Conservation (phyloP, 2,329 filamentous ascomycete species). For the Didymellaceae sp. region DNA sequence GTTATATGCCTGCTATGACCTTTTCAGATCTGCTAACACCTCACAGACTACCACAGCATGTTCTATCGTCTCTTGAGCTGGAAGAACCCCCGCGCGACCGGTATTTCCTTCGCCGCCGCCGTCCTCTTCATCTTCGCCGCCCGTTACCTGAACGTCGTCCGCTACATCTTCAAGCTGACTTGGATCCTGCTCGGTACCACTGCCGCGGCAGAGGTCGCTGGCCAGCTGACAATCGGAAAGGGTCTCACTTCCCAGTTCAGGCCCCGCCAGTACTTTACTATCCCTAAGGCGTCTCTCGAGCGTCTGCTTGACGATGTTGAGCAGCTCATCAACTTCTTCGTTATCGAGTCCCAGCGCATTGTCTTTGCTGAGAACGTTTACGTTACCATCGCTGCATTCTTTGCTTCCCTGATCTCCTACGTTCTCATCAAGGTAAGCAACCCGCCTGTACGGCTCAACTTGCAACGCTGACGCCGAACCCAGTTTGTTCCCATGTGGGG, state of each 20-base stretch:
- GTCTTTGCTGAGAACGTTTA: conserved; percentile 70
- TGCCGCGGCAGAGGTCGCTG: conserved; percentile 63
- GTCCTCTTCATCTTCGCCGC: conserved; percentile 67
- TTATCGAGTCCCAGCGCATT: conserved; percentile 71
- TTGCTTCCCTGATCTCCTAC: conserved; percentile 65
- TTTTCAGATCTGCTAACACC: conserved; percentile 21
- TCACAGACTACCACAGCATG: conserved; percentile 67
- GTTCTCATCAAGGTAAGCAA: conserved; percentile 62
- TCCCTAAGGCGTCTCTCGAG: conserved; percentile 69
- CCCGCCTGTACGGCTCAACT: too few relatives aligned
- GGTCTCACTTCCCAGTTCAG: conserved; percentile 67
- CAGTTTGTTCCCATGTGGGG: conserved; percentile 69
- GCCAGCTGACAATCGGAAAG: conserved; percentile 62
- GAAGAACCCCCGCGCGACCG: conserved; percentile 70
- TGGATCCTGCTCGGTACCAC: conserved; percentile 67
- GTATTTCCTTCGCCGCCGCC: conserved; percentile 63
- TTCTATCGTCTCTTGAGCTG: conserved; percentile 71
- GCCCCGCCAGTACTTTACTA: conserved; percentile 69
- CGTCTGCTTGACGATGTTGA: conserved; percentile 66
- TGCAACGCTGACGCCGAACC: neutral
- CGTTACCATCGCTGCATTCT: conserved; percentile 65
- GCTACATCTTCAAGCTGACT: conserved; percentile 66
- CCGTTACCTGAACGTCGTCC: conserved; percentile 67
- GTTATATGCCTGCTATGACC: neutral
- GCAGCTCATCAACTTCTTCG: conserved; percentile 71